Evolutionary conservation across 1,284 basidiomycete genomes (phyloP).

Genomic region (Ustilago trichophora): DNA sequence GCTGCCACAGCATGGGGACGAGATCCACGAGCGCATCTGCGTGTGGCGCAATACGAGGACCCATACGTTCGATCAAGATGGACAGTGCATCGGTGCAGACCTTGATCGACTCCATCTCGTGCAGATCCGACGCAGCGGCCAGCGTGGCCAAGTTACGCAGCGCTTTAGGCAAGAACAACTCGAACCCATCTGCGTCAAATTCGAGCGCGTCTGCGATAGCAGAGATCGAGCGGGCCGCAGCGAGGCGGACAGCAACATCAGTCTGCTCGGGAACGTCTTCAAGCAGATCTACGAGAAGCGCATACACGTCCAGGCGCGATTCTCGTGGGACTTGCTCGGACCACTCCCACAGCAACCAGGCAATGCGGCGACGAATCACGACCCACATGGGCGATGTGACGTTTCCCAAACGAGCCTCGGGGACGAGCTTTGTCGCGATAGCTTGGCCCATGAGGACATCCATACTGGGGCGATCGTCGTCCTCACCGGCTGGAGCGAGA

Average conservation of each 20-base stretch:
- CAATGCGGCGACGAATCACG: constrained; percentile 56
- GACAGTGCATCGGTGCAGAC: constrained; percentile 59
- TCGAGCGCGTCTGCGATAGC: constrained; percentile 61
- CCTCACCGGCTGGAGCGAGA: constrained; percentile 39
- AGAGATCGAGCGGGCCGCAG: constrained; percentile 55
- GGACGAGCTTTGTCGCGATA: constrained; percentile 48
- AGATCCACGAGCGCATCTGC: constrained; percentile 52
- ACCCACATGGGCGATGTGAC: constrained; percentile 50
- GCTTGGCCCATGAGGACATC: constrained; percentile 46
- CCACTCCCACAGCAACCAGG: constrained; percentile 62
- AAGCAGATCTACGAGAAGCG: constrained; percentile 56
- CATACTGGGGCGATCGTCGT: constrained; percentile 36
- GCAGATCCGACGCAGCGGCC: constrained; percentile 50
- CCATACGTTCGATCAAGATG: constrained; percentile 63
- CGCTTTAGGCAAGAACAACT: constrained; percentile 54
- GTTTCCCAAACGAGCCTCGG: constrained; percentile 48
- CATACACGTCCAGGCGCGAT: constrained; percentile 49
- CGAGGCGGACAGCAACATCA: constrained; percentile 61
- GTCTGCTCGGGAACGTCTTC: constrained; percentile 42
- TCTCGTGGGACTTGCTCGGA: constrained; percentile 54
- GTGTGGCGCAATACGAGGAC: constrained; percentile 54
- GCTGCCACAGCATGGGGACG: constrained; percentile 60
- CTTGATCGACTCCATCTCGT: constrained; percentile 61
- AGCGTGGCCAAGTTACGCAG: constrained; percentile 52
- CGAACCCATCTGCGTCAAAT: constrained; percentile 61